A percentile compares a stretch with the other conserved stretches of the same genome.
These are phyloP conservation scores for Phanerodontia chrysosporium DNA, from an alignment of 768 basidiomycete species.

Conservation along the genomic window DNA sequence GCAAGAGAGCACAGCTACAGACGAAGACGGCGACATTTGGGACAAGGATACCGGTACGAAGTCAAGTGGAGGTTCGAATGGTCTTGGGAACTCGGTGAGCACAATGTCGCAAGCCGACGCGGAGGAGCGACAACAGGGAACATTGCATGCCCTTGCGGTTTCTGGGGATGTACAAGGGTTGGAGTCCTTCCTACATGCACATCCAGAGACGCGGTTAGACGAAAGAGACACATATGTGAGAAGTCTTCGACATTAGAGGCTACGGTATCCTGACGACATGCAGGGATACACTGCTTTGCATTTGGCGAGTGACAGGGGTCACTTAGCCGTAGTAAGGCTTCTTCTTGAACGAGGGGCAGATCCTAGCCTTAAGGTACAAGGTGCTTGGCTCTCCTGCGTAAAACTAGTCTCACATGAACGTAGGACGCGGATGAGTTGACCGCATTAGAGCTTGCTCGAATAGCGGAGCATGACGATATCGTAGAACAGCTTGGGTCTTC, in stretches of 20 bases:
- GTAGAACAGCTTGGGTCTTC: constrained; percentile 30
- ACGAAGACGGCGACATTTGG: constrained; percentile 35
- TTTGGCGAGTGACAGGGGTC: constrained; percentile 81
- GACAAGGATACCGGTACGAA: constrained; percentile 33
- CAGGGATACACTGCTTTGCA: constrained; percentile 90
- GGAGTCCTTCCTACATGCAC: constrained; percentile 36
- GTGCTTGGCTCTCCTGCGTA: background rate
- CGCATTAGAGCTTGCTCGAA: constrained; percentile 53
- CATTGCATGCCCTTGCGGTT: constrained; percentile 63
- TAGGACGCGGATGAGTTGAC: constrained; percentile 69
- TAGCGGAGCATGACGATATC: constrained; percentile 55
- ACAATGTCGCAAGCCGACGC: constrained; percentile 39
- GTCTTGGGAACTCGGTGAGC: constrained; percentile 65
- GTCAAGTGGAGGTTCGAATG: constrained; percentile 27
- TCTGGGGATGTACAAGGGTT: constrained; percentile 47
- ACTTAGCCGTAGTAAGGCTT: constrained; percentile 47
- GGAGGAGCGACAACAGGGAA: constrained; percentile 28
- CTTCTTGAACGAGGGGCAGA: constrained; percentile 68
- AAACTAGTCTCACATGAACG: constrained; percentile 7
- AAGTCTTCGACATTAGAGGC: constrained; percentile 9
- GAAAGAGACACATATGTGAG: constrained; percentile 71
- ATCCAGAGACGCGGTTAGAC: constrained; percentile 49
- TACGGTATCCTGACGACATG: constrained; percentile 6
- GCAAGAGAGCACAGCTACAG: background rate
- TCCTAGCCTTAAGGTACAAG: constrained; percentile 56